Conservation (phyloP, 768 basidiomycete species). For the Mycena olivaceomarginata region DNA sequence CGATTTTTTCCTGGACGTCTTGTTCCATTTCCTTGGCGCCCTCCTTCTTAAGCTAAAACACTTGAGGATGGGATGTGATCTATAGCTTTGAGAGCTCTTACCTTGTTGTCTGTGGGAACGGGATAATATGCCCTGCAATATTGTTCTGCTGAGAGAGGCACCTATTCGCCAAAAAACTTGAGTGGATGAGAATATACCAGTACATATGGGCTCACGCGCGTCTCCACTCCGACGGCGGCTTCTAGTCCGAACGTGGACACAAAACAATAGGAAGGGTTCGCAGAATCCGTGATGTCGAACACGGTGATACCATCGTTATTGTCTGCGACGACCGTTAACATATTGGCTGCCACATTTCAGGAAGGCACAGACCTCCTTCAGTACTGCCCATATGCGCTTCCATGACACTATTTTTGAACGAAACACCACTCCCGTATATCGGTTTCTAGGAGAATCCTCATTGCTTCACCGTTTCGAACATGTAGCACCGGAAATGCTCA, state of each 20-base stretch:
- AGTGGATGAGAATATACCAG: not conserved
- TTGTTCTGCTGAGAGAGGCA: slow-evolving; percentile 43
- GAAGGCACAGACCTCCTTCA: slow-evolving; percentile 44
- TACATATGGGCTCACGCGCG: slow-evolving; percentile 7
- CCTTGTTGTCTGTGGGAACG: slow-evolving; percentile 19
- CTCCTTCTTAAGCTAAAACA: slow-evolving; percentile 9
- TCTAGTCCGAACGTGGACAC: slow-evolving; percentile 25
- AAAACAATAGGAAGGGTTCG: slow-evolving; percentile 11
- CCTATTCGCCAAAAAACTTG: not conserved
- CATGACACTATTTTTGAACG: slow-evolving; percentile 45
- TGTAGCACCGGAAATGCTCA: not conserved
- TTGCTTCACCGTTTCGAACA: not conserved
- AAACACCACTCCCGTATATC: slow-evolving; percentile 41
- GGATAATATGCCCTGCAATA: slow-evolving; percentile 46
- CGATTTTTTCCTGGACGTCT: slow-evolving; percentile 38
- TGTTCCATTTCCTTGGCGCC: slow-evolving; percentile 34
- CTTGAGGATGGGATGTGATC: not conserved
- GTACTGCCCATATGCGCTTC: slow-evolving; percentile 46
- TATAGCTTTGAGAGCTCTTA: not conserved
- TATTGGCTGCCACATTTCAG: not conserved
- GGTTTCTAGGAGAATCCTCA: not conserved
- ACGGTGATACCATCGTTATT: slow-evolving; percentile 56
- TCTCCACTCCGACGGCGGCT: not conserved
- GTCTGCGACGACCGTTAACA: slow-evolving; percentile 39
- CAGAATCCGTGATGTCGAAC: slow-evolving; percentile 52